Evolutionary conservation across 164 flowering plant genomes (phyloP).

Genomic region (Akebia trifoliata): DNA sequence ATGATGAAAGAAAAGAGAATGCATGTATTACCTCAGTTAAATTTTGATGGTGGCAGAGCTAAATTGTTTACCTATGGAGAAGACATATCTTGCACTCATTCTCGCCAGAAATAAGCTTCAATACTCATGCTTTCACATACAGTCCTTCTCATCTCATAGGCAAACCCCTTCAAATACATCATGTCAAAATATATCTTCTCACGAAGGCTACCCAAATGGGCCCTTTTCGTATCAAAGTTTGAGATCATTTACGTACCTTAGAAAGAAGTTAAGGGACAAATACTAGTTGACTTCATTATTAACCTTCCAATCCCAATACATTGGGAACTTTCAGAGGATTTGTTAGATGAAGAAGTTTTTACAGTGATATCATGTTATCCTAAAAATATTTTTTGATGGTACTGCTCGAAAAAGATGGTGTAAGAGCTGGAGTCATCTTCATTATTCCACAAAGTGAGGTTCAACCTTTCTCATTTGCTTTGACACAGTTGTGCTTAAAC

Average conservation of each 20-base stretch:
- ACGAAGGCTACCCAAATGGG: not conserved
- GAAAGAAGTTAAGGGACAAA: not conserved
- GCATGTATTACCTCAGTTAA: not conserved
- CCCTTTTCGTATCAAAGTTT: not conserved
- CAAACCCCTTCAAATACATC: not conserved
- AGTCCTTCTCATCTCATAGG: not conserved
- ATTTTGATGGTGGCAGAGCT: not conserved
- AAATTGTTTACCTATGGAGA: not conserved
- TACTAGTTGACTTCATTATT: not conserved
- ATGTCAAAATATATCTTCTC: not conserved
- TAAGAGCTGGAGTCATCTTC: no score
- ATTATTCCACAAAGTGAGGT: not conserved
- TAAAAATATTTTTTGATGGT: not conserved
- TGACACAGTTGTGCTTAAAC: not conserved
- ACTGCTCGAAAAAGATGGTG: not conserved
- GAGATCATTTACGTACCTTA: no score
- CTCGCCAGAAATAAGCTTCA: not conserved
- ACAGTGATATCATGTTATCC: not conserved
- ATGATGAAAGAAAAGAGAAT: no score
- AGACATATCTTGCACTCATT: not conserved
- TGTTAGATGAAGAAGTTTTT: no score
- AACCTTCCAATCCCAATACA: not conserved
- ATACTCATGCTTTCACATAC: not conserved
- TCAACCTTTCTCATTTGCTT: not conserved
- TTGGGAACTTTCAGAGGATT: not conserved